phyloP scores from a whole-genome alignment of 78 protist species.

The Dictyostelium discoideum region DNA sequence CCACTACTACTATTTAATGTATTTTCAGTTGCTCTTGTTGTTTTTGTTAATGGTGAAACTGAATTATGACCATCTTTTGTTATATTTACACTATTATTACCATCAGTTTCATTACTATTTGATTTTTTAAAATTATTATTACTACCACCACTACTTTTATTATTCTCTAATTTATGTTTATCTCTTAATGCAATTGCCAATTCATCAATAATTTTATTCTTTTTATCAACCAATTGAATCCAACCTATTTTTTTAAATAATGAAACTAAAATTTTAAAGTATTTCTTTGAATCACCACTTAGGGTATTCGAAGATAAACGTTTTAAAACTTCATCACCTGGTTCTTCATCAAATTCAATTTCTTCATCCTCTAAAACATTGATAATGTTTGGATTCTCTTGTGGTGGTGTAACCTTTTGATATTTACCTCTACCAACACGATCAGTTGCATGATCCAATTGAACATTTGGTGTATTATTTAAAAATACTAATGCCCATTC shows the following conservation, averaged over 20 bases:
- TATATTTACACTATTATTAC: background rate
- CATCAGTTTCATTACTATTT: background rate
- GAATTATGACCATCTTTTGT: constrained; percentile 75
- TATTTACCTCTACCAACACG: constrained; percentile 52
- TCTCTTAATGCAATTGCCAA: background rate
- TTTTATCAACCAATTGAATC: constrained; percentile 38
- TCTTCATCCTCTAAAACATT: constrained; percentile 65
- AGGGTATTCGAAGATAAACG: constrained; percentile 6
- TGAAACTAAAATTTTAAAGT: constrained; percentile 10
- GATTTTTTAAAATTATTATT: background rate
- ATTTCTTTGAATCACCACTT: constrained; percentile 31
- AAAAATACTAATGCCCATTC: constrained; percentile 70
- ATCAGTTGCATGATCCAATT: constrained; percentile 17
- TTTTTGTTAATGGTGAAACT: constrained; percentile 26
- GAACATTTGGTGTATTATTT: constrained; percentile 50
- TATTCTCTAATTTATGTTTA: constrained; percentile 5
- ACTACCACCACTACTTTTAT: background rate
- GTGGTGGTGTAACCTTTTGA: constrained; percentile 58
- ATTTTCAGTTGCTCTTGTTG: constrained; percentile 64
- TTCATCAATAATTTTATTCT: constrained; percentile 51
- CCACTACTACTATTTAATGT: background rate
- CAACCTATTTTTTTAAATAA: constrained; percentile 63
- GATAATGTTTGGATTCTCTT: constrained; percentile 49
- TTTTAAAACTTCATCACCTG: constrained; percentile 65
- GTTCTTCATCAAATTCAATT: constrained; percentile 75